Evolutionary conservation across 768 basidiomycete species (phyloP).

Genomic region (Dictyophora rubrovolvata): DNA sequence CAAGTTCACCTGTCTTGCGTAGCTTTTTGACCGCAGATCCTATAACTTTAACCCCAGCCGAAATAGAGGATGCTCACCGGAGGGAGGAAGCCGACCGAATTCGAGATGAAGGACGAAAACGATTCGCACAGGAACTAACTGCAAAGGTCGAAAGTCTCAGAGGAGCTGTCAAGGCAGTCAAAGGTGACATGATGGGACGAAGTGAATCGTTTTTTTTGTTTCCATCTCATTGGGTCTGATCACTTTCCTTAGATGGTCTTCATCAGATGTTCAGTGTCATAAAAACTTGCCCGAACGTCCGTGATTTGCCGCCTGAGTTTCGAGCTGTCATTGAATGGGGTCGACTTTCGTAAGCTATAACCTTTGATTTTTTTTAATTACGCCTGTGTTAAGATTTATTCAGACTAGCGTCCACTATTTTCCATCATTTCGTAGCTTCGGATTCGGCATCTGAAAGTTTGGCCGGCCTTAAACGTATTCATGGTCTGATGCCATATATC

Average conservation of each 20-base stretch:
- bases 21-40: conserved; percentile 79
- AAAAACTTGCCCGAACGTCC: conserved; percentile 66
- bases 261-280: conserved; percentile 83
- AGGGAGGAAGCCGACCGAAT: conserved; percentile 84
- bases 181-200: conserved; percentile 87
- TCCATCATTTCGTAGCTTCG: conserved; percentile 88
- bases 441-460: conserved; percentile 89
- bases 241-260: conserved; percentile 61
- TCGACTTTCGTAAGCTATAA: conserved; percentile 75
- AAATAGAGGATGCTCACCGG: conserved; percentile 64
- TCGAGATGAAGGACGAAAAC: conserved; percentile 77
- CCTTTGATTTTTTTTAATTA: background rate
- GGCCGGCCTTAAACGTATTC: conserved; percentile 79
- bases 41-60: conserved; percentile 54
- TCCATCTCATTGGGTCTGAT: background rate
- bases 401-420: conserved; percentile 92
- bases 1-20: conserved; percentile 74
- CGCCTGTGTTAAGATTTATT: background rate
- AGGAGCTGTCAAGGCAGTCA: conserved; percentile 75
- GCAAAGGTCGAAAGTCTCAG: conserved; percentile 77
- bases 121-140: conserved; percentile 82
- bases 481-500: conserved; percentile 96
- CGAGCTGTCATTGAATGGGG: conserved; percentile 93
- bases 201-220: conserved; percentile 33
- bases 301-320: conserved; percentile 74